Evolutionary conservation across 2,329 filamentous ascomycete genomes (phyloP), one percentile per base, ranked within the genome.

Genomic region (Pseudogymnoascus sp.): DNA sequence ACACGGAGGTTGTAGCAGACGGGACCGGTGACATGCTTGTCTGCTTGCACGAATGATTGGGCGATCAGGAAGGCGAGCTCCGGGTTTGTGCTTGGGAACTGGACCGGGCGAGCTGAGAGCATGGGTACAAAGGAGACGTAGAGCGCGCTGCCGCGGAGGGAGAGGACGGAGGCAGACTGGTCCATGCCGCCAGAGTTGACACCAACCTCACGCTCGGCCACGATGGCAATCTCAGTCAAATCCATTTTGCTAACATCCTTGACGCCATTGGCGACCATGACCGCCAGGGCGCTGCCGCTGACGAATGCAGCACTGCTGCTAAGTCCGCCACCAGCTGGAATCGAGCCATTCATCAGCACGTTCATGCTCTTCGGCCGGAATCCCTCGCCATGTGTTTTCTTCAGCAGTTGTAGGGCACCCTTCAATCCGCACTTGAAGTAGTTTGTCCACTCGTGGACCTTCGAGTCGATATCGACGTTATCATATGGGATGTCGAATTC

Each of bases 171-270:
- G 35, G 95, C 95, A 13, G 92, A 88, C 78, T 99, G 95, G 73
- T 99, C 95, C 95, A 99, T 97, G 63, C 93, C 95, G 75, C 95
- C 95, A 4, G 92, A 96, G 77, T 97, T 97, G 70, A 99, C 95
- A 61, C 95, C 95, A 3, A 97, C 95, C 14, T 90, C 88, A 63
- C 95, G 86, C 78, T 99, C 95, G 53, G 92, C 96, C 38, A 97
- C 91, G 68, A 99, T 93, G 21, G 95, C 93, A 61, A 97, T 82
- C 77, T 97, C 93, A 1, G 93, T 90, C 47, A 99, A 79, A 74
- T 95, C 89, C 68, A 89, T 95, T 82, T 97, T 97, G 75, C 96
- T 88, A 26, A 99, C 86, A 16, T 83, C 76, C 24, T 82, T 77
- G 73, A 91, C 86, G 35, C 90, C 89, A 74, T 97, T 96, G 61